These are phyloP conservation scores for Medicago lupulina DNA, from an alignment of 306 rosid genomes.

Conservation along the genomic window DNA sequence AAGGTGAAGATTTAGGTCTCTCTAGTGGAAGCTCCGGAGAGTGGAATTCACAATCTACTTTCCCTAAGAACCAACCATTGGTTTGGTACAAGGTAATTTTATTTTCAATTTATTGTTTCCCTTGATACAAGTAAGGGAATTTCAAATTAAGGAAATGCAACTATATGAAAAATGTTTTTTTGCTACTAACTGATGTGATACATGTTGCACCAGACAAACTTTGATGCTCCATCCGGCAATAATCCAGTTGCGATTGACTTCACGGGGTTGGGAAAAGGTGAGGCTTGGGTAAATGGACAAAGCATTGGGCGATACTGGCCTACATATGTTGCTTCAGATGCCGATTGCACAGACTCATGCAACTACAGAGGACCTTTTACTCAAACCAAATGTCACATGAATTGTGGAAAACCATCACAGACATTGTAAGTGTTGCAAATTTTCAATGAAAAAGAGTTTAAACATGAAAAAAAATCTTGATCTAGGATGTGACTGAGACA, in stretches of 20 bases:
- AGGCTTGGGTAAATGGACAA: slow-evolving; percentile 98
- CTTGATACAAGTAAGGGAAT: neutral
- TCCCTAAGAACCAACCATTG: slow-evolving; percentile 83
- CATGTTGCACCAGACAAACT: slow-evolving; percentile 64
- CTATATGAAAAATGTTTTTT: slow-evolving; percentile 10
- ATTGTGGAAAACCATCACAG: slow-evolving; percentile 93
- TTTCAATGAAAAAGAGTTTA: slow-evolving; percentile 20
- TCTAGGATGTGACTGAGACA: slow-evolving; percentile 35
- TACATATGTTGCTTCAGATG: slow-evolving; percentile 51
- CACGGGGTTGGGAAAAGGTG: slow-evolving; percentile 94
- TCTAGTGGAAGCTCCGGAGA: slow-evolving; percentile 64
- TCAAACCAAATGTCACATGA: slow-evolving; percentile 70
- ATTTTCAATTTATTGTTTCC: slow-evolving; percentile 1
- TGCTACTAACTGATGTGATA: slow-evolving; percentile 40
- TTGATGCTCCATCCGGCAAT: slow-evolving; percentile 72
- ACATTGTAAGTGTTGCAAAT: slow-evolving; percentile 58
- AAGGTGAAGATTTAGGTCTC: slow-evolving; percentile 77
- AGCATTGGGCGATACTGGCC: slow-evolving; percentile 99
- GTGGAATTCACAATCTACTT: slow-evolving; percentile 70
- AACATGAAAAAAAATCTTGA: slow-evolving; percentile 35
- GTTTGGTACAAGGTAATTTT: slow-evolving; percentile 90
- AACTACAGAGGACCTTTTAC: slow-evolving; percentile 71
- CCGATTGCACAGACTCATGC: slow-evolving; percentile 68
- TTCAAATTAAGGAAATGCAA: neutral
- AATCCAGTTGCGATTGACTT: slow-evolving; percentile 92